Percentiles rank a stretch among this genome's conserved stretches.
phyloP scores from a whole-genome alignment of 371 early-diverging fungal genomes.

The Gilbertella persicaria region DNA sequence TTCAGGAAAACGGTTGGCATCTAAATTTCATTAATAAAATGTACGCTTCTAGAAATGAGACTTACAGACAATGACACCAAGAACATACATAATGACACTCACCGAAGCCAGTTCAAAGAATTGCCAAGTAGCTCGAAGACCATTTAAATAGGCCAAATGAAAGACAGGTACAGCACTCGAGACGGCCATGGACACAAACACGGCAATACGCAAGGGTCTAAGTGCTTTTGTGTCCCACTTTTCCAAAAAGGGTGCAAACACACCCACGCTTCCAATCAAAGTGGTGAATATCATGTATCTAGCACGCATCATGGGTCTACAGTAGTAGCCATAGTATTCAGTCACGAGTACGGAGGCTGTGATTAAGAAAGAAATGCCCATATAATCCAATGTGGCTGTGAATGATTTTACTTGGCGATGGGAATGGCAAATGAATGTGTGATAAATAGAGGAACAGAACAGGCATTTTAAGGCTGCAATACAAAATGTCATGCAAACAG shows the following conservation, averaged over 20 bases:
- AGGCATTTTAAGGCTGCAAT: conserved; percentile 66
- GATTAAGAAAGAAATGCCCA: conserved; percentile 71
- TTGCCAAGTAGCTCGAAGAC: conserved; percentile 38
- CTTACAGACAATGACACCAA: conserved; percentile 48
- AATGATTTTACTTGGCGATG: conserved; percentile 57
- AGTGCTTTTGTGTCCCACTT: conserved; percentile 45
- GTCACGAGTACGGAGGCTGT: conserved; percentile 63
- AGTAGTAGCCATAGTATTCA: conserved; percentile 69
- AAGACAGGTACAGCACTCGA: conserved; percentile 52
- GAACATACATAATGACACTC: conserved; percentile 50
- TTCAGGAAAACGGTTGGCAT: conserved; percentile 71
- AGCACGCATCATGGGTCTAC: conserved; percentile 39
- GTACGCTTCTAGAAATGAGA: neutral
- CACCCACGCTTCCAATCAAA: conserved; percentile 48
- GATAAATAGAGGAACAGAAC: conserved; percentile 70
- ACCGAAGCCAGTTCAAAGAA: conserved; percentile 48
- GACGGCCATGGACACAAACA: conserved; percentile 59
- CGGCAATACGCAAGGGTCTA: conserved; percentile 50
- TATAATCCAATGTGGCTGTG: conserved; percentile 70
- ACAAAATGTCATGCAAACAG: conserved; percentile 61
- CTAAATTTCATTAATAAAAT: conserved; percentile 11
- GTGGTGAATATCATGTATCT: conserved; percentile 60
- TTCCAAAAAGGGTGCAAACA: conserved; percentile 50
- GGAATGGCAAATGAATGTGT: conserved; percentile 69
- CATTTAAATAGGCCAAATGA: conserved; percentile 47